A percentile compares a stretch with the other conserved stretches of the same genome.
Conservation (phyloP, 2,329 filamentous ascomycete genomes). For the Biscogniauxia mediterranea region DNA sequence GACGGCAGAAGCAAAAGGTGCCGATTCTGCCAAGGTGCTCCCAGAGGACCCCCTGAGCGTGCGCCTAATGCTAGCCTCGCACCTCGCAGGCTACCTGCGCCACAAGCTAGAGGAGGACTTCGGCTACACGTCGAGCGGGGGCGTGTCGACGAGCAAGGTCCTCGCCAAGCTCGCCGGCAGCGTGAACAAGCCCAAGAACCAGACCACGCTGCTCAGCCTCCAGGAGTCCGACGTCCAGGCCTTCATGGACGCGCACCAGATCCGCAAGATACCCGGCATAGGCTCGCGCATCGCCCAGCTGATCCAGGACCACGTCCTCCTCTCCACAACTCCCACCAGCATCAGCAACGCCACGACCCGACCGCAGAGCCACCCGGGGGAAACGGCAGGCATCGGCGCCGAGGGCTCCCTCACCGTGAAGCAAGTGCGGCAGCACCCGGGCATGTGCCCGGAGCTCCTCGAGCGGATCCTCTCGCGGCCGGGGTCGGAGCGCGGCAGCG, state of each 20-base stretch:
- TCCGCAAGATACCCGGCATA: slow-evolving; percentile 82
- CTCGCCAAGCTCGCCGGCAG: slow-evolving; percentile 82
- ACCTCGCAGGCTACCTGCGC: slow-evolving; percentile 75
- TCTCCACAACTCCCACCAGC: slow-evolving; percentile 21
- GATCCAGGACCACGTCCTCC: slow-evolving; percentile 58
- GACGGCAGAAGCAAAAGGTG: too few species aligned
- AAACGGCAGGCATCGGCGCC: slow-evolving; percentile 30
- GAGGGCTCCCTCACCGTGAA: slow-evolving; percentile 56
- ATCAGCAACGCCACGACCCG: too few species aligned
- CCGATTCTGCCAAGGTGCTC: slow-evolving; percentile 19
- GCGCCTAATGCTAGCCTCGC: slow-evolving; percentile 73
- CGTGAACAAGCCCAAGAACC: slow-evolving; percentile 80
- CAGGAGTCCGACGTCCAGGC: slow-evolving; percentile 52
- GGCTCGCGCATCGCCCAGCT: slow-evolving; percentile 75
- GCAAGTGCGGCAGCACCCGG: slow-evolving; percentile 61
- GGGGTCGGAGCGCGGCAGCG: slow-evolving; percentile 69
- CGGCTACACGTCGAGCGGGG: slow-evolving; percentile 85
- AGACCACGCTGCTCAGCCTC: slow-evolving; percentile 78
- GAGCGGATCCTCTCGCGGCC: slow-evolving; percentile 69
- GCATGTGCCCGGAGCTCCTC: slow-evolving; percentile 62
- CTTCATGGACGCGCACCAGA: slow-evolving; percentile 74
- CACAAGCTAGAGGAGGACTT: slow-evolving; percentile 69
- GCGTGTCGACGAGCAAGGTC: slow-evolving; percentile 83
- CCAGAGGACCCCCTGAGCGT: slow-evolving; percentile 44
- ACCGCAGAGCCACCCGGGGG: slow-evolving; percentile 25